Percentiles rank a stretch among this genome's conserved stretches.
Conservation (phyloP, 768 basidiomycete genomes). For the Suillus luteus region DNA sequence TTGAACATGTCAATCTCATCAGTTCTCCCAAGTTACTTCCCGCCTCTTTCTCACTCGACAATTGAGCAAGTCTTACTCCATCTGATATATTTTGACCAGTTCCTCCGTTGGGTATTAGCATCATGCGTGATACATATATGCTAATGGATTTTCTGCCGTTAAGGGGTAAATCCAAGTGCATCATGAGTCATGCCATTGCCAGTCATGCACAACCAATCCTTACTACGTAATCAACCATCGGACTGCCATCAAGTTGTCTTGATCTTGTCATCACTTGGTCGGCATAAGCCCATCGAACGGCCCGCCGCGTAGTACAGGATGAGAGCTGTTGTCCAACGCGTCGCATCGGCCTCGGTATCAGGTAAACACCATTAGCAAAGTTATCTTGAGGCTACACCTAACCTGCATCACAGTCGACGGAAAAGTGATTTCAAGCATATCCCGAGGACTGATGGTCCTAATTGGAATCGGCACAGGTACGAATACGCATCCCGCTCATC, state of each 20-base stretch:
- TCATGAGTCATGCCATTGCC: neutral
- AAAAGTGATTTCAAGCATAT: constrained; percentile 78
- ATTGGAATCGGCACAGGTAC: constrained; percentile 85
- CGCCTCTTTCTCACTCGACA: too few relatives aligned
- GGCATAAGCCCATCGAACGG: neutral
- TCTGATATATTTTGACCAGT: neutral
- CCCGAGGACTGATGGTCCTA: constrained; percentile 84
- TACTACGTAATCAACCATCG: neutral
- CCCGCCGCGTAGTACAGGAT: constrained; percentile 38
- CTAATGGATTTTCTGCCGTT: neutral
- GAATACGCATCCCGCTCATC: constrained; percentile 17
- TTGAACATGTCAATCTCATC: neutral
- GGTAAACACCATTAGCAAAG: constrained; percentile 44
- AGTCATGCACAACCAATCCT: neutral
- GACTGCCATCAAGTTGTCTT: neutral
- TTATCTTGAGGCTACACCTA: neutral
- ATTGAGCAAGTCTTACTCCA: neutral
- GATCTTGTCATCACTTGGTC: neutral
- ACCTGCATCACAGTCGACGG: constrained; percentile 64
- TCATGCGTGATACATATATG: neutral
- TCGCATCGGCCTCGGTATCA: constrained; percentile 80
- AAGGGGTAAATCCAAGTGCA: too few relatives aligned
- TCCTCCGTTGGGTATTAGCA: neutral
- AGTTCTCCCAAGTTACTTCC: neutral
- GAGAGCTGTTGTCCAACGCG: constrained; percentile 87